phyloP scores from a whole-genome alignment of 2,329 filamentous ascomycete species.

The Clarireedia hainanense region DNA sequence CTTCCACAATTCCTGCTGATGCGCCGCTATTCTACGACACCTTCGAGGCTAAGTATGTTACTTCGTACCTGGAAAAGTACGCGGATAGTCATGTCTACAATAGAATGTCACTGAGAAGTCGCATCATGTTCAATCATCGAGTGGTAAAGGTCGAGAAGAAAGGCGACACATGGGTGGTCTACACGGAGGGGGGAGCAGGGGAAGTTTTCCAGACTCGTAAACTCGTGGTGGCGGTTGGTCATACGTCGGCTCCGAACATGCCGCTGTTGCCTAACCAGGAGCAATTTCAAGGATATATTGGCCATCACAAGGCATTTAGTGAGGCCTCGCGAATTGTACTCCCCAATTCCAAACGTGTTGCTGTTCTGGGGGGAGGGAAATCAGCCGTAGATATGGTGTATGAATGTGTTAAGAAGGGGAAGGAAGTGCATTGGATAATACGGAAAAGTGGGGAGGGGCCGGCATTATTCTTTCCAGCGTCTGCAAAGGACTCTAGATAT shows the following conservation, averaged over 20 bases:
- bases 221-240: conserved; percentile 28
- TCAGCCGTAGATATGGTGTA: conserved; percentile 7
- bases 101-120: conserved; percentile 17
- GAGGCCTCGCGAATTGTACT: background rate
- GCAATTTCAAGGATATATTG: background rate
- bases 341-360: background rate
- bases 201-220: conserved; percentile 16
- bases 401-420: background rate
- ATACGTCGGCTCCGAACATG: conserved; percentile 25
- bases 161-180: conserved; percentile 14
- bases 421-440: conserved; percentile 2
- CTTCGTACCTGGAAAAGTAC: conserved; percentile 25
- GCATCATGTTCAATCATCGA: conserved; percentile 18
- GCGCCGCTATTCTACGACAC: conserved; percentile 21
- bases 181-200: background rate
- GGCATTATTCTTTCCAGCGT: background rate
- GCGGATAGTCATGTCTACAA: conserved; percentile 13
- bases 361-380: conserved; percentile 7
- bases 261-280: conserved; percentile 14
- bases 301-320: conserved; percentile 9
- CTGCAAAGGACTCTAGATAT: background rate
- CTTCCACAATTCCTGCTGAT: conserved; percentile 17
- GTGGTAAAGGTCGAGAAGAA: conserved; percentile 19
- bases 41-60: conserved; percentile 25
- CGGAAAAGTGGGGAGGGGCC: conserved; percentile 4